Conservation (phyloP, 2,329 filamentous ascomycete genomes). For the Trichoderma sp. region DNA sequence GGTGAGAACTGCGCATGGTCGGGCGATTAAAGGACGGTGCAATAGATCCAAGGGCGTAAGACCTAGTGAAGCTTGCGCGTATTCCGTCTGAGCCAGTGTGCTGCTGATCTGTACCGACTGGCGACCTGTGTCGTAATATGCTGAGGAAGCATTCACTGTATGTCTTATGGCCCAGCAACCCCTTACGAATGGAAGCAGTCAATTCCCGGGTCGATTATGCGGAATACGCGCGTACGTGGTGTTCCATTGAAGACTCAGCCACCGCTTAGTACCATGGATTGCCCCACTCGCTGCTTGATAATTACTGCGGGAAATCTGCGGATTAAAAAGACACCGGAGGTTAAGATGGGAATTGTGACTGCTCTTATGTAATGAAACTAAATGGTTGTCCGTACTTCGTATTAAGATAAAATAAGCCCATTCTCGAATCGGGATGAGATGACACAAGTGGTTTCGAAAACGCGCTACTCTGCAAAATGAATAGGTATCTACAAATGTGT, state of each 20-base stretch:
- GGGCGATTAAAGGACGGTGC: not conserved
- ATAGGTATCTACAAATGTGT: not conserved
- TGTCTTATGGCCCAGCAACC: not conserved
- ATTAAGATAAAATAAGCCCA: not conserved
- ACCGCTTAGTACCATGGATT: not conserved
- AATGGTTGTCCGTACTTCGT: not conserved
- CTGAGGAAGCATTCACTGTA: not conserved
- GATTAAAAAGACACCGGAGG: not conserved
- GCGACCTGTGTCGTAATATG: not conserved
- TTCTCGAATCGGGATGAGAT: not conserved
- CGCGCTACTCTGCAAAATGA: constrained; percentile 1
- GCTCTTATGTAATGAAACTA: not conserved
- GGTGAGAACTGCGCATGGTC: constrained; percentile 27
- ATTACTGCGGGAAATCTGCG: not conserved
- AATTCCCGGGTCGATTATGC: not conserved
- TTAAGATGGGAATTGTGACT: not conserved
- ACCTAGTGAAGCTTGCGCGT: not conserved
- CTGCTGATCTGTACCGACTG: not conserved
- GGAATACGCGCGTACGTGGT: not conserved
- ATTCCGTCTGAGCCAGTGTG: not conserved
- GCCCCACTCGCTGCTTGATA: not conserved
- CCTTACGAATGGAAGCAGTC: not conserved
- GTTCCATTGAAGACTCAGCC: constrained; percentile 1
- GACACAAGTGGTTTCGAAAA: not conserved
- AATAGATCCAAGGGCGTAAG: not conserved